Evolutionary conservation across 1,139 yeast genomes (phyloP).

Genomic region (Geotrichum fermentans): DNA sequence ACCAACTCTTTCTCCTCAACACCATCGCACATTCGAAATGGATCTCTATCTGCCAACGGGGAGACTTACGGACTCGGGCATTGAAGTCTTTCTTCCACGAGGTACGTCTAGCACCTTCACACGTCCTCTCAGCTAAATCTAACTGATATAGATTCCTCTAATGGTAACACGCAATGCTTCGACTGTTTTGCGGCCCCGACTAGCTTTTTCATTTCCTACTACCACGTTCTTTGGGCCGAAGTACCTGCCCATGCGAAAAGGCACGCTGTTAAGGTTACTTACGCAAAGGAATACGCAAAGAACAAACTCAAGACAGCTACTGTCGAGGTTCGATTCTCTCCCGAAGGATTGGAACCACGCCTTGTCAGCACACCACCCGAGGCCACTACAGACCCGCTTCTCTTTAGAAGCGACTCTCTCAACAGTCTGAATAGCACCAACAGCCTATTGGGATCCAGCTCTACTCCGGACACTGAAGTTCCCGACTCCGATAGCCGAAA

Average conservation of each 20-base stretch:
- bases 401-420: background rate
- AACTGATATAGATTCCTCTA: no score
- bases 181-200: background rate
- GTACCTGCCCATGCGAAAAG: background rate
- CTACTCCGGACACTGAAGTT: no score
- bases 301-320: background rate
- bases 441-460: background rate
- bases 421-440: background rate
- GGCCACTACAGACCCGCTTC: background rate
- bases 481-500: background rate
- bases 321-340: background rate
- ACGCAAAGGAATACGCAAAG: conserved; percentile 9
- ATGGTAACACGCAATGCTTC: no score
- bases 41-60: no score
- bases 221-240: conserved; percentile 20
- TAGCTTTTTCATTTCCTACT: conserved; percentile 18
- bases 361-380: background rate
- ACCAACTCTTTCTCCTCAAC: no score
- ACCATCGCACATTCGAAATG: no score
- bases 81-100: background rate
- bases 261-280: background rate
- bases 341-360: background rate
- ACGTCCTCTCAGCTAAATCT: no score
- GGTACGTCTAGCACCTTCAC: no score
- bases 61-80: background rate